Evolutionary conservation across 2,329 filamentous ascomycete species (phyloP).

Genomic region (Mycosphaerella sp.): DNA sequence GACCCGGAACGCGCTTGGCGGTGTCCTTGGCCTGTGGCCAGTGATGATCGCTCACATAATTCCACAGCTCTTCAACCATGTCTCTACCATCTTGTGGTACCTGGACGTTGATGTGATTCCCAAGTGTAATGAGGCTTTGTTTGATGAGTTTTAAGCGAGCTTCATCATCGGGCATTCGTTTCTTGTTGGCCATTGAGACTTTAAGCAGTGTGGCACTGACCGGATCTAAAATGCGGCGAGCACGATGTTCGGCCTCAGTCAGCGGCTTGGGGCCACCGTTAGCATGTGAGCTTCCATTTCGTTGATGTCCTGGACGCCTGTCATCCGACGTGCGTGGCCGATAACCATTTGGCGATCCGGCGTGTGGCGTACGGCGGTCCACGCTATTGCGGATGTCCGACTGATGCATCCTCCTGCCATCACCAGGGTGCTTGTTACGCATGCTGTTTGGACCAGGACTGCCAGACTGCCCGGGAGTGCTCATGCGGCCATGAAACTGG

Average conservation of each 20-base stretch:
- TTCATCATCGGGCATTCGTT: slow-evolving; percentile 57
- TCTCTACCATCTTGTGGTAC: slow-evolving; percentile 27
- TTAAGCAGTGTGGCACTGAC: slow-evolving; percentile 55
- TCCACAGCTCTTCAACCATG: slow-evolving; percentile 33
- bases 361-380: slow-evolving; percentile 36
- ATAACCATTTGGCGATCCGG: slow-evolving; percentile 42
- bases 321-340: slow-evolving; percentile 50
- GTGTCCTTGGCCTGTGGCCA: slow-evolving; percentile 35
- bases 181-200: slow-evolving; percentile 56
- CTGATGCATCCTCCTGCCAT: slow-evolving; percentile 31
- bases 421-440: slow-evolving; percentile 34
- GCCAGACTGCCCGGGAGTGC: slow-evolving; percentile 57
- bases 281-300: slow-evolving; percentile 34
- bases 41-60: slow-evolving; percentile 32
- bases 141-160: slow-evolving; percentile 58
- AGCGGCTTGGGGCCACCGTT: slow-evolving; percentile 35
- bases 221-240: slow-evolving; percentile 51
- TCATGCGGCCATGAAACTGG: slow-evolving; percentile 48
- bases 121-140: slow-evolving; percentile 55
- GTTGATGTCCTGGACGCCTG: slow-evolving; percentile 36
- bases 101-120: slow-evolving; percentile 54
- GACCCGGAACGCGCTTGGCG: slow-evolving; percentile 32
- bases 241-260: slow-evolving; percentile 46
- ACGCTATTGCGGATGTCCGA: slow-evolving; percentile 32
- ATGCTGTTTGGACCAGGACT: slow-evolving; percentile 57